Conservation (phyloP, 768 basidiomycete species). For the Porphyrellus cyaneotinctus region DNA sequence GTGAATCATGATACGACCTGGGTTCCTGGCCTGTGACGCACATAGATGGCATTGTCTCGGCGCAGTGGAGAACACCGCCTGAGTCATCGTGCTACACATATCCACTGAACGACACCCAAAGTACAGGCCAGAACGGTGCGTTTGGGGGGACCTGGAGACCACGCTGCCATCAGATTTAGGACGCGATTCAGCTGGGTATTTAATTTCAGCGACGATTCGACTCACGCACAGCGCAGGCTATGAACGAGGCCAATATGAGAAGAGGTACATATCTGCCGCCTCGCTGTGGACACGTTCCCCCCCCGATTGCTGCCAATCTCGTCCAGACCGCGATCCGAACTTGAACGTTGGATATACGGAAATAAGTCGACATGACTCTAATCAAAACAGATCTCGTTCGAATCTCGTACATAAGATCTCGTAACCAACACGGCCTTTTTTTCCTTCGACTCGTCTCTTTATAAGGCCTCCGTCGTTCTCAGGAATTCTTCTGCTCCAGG, state of each 20-base stretch:
- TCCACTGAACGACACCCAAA: too few species aligned
- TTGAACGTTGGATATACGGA: conserved; percentile 16
- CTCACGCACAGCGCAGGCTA: conserved; percentile 10
- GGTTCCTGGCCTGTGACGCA: conserved; percentile 18
- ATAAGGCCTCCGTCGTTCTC: conserved; percentile 21
- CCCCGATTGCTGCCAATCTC: conserved; percentile 23
- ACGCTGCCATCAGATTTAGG: conserved; percentile 8
- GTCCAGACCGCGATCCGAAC: conserved; percentile 22
- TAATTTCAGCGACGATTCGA: conserved; percentile 15
- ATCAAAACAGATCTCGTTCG: conserved; percentile 21
- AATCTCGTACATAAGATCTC: conserved; percentile 22
- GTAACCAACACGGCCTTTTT: conserved; percentile 28
- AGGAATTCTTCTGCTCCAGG: conserved; percentile 1
- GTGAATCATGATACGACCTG: conserved; percentile 6
- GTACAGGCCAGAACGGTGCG: conserved; percentile 4
- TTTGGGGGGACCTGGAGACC: conserved; percentile 1
- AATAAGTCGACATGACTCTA: conserved; percentile 29
- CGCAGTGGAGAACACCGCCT: neutral
- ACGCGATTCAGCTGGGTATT: conserved; percentile 18
- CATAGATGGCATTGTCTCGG: conserved; percentile 6
- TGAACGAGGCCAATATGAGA: conserved; percentile 3
- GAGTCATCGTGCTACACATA: conserved; percentile 7
- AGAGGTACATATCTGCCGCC: conserved; percentile 19
- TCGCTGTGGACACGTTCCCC: conserved; percentile 30
- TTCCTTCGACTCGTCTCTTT: conserved; percentile 14